Evolutionary conservation across 2,329 filamentous ascomycete species (phyloP), one percentile per base, ranked within the genome.

Genomic region (Aureobasidium melanogenum): DNA sequence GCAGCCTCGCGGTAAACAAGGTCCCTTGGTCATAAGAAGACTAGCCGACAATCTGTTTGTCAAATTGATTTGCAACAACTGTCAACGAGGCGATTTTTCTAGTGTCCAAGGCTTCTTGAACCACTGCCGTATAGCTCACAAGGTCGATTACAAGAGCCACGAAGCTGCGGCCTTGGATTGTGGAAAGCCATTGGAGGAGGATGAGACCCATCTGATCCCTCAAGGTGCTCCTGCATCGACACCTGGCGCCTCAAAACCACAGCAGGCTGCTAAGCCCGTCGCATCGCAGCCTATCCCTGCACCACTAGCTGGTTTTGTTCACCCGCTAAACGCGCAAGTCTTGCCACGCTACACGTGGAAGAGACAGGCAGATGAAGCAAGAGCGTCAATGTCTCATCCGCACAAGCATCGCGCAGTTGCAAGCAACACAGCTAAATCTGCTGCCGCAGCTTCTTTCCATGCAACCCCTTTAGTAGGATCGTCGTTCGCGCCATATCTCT

Each of bases 101-200:
- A 97, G 92, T 76, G 95, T 92, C 0, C 94, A 97, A 74, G 94
- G 94, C n/a, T 97, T 97, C 76, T 94, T 99, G 77, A 99, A 99
- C 71, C 94, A 99, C 72, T 97, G 93, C 72, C 91, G 94, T 62
- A 97, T 99, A 68, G 91, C 92, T 28, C 94, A 99, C 76, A 89
- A 88, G 71, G 84, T 90, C 63, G 91, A 95, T 65, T 97, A 92
- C 79, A 93, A 96, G 76, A 97, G 91, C 68, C 94, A 99, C 70
- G 93, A 97, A 73, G 90, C 92, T 69, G 94, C 94, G 64, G 94
- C 93, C 36, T 82, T 92, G 61, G 88, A 89, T 63, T 95, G 91
- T 67, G 94, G 94, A 57, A 87, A 92, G 66, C 85, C 88, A 14
- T 84, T 96, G 62, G 89, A 96, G 67, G 79, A 84, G 64, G 82